Evolutionary conservation across 306 rosid species (phyloP), one percentile per base, ranked within the genome.

Genomic region (Purshia tridentata): DNA sequence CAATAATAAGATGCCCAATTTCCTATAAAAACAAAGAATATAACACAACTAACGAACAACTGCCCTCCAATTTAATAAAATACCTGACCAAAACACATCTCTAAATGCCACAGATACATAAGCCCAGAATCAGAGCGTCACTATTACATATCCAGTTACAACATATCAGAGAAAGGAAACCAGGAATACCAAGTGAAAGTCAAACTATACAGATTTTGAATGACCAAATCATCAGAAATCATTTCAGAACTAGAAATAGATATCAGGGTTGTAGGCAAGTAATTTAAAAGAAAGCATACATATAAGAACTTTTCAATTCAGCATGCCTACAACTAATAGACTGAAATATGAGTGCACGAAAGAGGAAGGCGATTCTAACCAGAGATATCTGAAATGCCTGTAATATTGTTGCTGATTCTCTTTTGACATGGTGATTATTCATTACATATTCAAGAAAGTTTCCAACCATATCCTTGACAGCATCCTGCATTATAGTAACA

Each of bases 361-460:
- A 65, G 76, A 72, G 76, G 55, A 77, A 78, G 75, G 57, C 37
- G 65, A 70, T 68, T 75, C 90, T 84, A 69, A 92, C 98, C 98
- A 92, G 81, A 60, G 96, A 90, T 76, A 92, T 77, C 87, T 88
- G 96, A 72, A 90, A 88, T 57, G 96, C 90, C 83, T 92, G 93
- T 70, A 84, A 78, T 54, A 79, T 72, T 45, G 91, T 82, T 12
- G 69, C 77, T 23, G 88, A 76, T 73, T 92, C 91, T 22, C 69
- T 65, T 14, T 29, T 51, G 81, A 90, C 81, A 71, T 6, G 79
- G 76, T 92, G 98, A 84, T 90, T 84, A 72, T 67, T 68, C 85
- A 84, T 68, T 35, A 92, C 82, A 73, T 88, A 92, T 52, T 85
- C 85, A 46, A 86, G 87, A 72, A 92, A 90, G 67, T 55, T 72